Conservation (phyloP, 306 rosid species). For the Senna tora region DNA sequence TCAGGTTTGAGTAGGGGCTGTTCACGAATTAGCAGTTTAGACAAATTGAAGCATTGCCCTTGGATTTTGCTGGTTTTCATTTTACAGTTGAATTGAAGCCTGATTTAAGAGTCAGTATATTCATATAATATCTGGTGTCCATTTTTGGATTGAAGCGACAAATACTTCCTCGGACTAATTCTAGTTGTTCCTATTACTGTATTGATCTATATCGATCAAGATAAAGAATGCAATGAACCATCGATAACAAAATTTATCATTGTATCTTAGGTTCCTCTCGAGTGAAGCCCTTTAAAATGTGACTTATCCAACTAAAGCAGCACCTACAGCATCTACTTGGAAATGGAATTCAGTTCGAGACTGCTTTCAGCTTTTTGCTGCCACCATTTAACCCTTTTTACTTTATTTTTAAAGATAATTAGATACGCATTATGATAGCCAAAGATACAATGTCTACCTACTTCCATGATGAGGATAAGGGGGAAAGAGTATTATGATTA, state of each 20-base stretch:
- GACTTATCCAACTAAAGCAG: too few species aligned
- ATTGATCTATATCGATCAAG: neutral
- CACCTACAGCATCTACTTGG: neutral
- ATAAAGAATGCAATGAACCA: neutral
- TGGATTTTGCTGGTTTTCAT: neutral
- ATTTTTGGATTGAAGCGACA: neutral
- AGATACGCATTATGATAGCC: too few species aligned
- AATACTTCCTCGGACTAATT: neutral
- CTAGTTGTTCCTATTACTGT: neutral
- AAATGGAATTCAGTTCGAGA: too few species aligned
- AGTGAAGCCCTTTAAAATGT: neutral
- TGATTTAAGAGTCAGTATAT: neutral
- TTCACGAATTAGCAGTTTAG: neutral
- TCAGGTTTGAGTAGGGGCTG: slow-evolving; percentile 22
- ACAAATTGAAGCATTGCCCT: neutral
- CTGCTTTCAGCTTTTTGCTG: too few species aligned
- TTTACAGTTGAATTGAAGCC: neutral
- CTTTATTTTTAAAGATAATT: too few species aligned
- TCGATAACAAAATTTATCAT: neutral
- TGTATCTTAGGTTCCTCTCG: neutral
- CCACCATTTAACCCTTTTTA: too few species aligned
- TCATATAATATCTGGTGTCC: neutral
- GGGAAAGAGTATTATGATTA: too few species aligned
- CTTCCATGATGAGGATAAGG: too few species aligned
- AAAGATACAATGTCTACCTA: too few species aligned